phyloP scores from a whole-genome alignment of 1,284 basidiomycete species.

The Leccinum insolens region DNA sequence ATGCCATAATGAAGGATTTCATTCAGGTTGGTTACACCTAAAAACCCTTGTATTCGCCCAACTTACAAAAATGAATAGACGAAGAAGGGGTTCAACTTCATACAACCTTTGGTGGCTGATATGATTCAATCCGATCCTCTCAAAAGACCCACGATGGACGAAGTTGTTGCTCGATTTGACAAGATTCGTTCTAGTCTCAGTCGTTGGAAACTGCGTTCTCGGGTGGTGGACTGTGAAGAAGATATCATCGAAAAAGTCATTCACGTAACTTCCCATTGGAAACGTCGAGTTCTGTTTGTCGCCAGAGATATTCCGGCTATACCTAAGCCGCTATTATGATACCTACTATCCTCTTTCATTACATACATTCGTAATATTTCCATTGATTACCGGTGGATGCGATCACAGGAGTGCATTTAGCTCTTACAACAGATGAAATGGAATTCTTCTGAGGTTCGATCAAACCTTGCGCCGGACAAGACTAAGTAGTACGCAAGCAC shows the following conservation, averaged over 20 bases:
- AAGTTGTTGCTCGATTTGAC: neutral
- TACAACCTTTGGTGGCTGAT: neutral
- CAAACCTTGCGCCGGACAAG: too few species aligned
- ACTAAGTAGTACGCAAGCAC: too few species aligned
- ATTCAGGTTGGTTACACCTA: slow-evolving; percentile 25
- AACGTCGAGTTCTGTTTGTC: neutral
- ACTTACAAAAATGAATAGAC: neutral
- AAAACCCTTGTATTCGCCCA: too few species aligned
- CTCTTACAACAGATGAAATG: too few species aligned
- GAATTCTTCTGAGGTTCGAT: too few species aligned
- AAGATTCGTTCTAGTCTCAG: neutral
- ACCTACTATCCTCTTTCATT: neutral
- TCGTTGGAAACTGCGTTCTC: neutral
- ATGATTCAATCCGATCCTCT: neutral
- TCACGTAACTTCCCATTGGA: neutral
- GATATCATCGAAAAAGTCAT: neutral
- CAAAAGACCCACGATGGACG: neutral
- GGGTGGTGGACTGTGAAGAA: neutral
- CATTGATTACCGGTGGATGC: too few species aligned
- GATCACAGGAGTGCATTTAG: too few species aligned
- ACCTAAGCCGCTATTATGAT: neutral
- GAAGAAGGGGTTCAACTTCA: slow-evolving; percentile 3
- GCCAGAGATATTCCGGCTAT: neutral
- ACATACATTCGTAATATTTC: too few species aligned
- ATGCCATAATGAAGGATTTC: slow-evolving; percentile 32